phyloP scores from a whole-genome alignment of 257 asterid genomes.

The Solanum lycopersicoides region DNA sequence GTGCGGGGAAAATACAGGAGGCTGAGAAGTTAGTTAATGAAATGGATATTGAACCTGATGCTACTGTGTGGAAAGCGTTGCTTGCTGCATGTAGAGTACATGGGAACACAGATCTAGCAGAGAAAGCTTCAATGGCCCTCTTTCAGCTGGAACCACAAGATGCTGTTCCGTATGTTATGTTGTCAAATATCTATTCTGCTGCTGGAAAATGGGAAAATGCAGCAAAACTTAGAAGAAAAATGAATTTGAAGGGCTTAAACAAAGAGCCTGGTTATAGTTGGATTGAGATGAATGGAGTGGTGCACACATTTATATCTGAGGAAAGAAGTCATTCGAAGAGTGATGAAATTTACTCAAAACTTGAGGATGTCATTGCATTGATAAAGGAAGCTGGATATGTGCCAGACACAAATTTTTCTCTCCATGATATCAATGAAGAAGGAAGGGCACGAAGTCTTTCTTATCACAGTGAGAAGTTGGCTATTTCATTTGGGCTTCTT shows the following conservation, averaged over 20 bases:
- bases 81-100: conserved; percentile 69
- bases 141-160: conserved; percentile 58
- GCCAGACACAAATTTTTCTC: conserved; percentile 50
- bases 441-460: conserved; percentile 38
- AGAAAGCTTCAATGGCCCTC: conserved; percentile 49
- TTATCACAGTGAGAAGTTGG: conserved; percentile 79
- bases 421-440: conserved; percentile 71
- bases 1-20: conserved; percentile 62
- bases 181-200: conserved; percentile 63
- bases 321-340: conserved; percentile 45
- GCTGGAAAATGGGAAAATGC: conserved; percentile 65
- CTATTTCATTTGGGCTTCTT: conserved; percentile 59
- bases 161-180: conserved; percentile 57
- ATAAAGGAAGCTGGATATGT: conserved; percentile 60
- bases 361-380: conserved; percentile 28
- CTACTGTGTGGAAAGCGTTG: conserved; percentile 71
- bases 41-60: conserved; percentile 48
- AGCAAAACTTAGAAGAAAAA: conserved; percentile 40
- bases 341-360: conserved; percentile 32
- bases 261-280: conserved; percentile 78
- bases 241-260: conserved; percentile 42
- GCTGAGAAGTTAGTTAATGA: conserved; percentile 44
- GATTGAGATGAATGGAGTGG: conserved; percentile 45
- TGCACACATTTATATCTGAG: conserved; percentile 44
- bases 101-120: conserved; percentile 46